These are phyloP conservation scores for Conoideocrella luteorostrata DNA, from an alignment of 2,329 filamentous ascomycete species.

Conservation along the genomic window DNA sequence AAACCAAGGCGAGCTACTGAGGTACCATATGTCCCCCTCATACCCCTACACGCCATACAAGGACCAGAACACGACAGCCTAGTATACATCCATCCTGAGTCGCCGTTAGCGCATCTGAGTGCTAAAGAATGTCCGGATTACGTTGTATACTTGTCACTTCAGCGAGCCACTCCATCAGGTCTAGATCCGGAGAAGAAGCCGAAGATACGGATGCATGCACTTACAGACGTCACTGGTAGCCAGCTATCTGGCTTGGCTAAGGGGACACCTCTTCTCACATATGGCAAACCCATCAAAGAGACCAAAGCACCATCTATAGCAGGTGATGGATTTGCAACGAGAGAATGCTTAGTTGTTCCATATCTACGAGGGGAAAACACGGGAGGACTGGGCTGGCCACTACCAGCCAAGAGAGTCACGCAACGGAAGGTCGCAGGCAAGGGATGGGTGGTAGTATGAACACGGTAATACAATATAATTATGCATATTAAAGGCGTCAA, in stretches of 20 bases:
- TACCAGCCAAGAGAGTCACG: constrained; percentile 77
- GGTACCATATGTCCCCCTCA: constrained; percentile 82
- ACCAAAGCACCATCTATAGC: constrained; percentile 40
- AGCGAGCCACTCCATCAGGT: constrained; percentile 53
- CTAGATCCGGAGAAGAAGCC: constrained; percentile 48
- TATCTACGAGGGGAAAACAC: constrained; percentile 63
- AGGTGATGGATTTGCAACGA: constrained; percentile 32
- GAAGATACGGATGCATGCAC: constrained; percentile 80
- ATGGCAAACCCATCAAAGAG: constrained; percentile 89
- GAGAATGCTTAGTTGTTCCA: constrained; percentile 80
- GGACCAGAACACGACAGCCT: constrained; percentile 50
- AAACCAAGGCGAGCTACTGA: constrained; percentile 84
- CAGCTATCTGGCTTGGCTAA: constrained; percentile 75
- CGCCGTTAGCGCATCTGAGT: constrained; percentile 65
- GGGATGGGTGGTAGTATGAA: constrained; percentile 65
- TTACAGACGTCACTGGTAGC: constrained; percentile 70
- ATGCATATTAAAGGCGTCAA: too few species aligned
- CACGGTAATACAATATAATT: neutral
- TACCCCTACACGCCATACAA: constrained; percentile 50
- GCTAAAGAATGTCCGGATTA: constrained; percentile 75
- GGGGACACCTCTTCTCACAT: constrained; percentile 75
- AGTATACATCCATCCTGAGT: constrained; percentile 84
- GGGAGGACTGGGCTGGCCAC: constrained; percentile 69
- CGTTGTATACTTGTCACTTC: constrained; percentile 80
- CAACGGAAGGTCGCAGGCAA: constrained; percentile 68